Evolutionary conservation across 176 grass and related monocot genomes (phyloP).

Genomic region (Oryza nivara): DNA sequence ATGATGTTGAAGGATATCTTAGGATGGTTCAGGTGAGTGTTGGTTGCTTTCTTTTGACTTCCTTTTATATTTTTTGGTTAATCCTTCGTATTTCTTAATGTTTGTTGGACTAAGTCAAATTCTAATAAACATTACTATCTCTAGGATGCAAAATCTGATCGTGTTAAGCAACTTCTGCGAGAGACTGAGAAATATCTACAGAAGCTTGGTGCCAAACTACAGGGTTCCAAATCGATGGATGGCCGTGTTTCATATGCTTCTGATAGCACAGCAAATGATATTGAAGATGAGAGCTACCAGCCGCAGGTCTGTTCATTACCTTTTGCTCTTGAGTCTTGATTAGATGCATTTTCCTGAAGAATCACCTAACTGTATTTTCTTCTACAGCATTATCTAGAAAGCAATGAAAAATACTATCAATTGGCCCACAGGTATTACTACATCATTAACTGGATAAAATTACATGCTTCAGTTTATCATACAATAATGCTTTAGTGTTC

Average conservation of each 20-base stretch:
- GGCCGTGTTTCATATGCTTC: constrained; percentile 53
- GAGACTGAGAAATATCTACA: constrained; percentile 99
- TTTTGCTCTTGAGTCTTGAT: constrained; percentile 26
- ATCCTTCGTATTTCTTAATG: constrained; percentile 2
- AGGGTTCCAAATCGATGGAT: constrained; percentile 59
- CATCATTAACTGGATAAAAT: constrained; percentile 32
- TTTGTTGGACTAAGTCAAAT: constrained; percentile 29
- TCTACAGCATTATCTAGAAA: constrained; percentile 98
- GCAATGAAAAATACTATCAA: constrained; percentile 98
- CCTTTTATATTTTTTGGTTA: constrained; percentile 35
- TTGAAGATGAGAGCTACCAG: constrained; percentile 96
- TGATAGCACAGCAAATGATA: constrained; percentile 72
- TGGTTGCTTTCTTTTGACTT: constrained; percentile 35
- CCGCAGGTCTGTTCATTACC: constrained; percentile 61
- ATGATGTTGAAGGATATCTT: constrained; percentile 99
- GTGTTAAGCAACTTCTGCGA: constrained; percentile 93
- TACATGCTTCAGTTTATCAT: constrained; percentile 22
- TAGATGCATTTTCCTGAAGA: constrained; percentile 32
- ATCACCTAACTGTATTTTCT: constrained; percentile 38
- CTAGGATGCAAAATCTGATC: constrained; percentile 98
- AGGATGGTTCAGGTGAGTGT: constrained; percentile 88
- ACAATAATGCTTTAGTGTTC: not conserved
- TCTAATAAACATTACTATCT: constrained; percentile 35
- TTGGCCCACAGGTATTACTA: constrained; percentile 85
- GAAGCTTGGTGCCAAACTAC: constrained; percentile 84